phyloP scores from a whole-genome alignment of 495 filamentous ascomycete species.

The Lepraria neglecta region DNA sequence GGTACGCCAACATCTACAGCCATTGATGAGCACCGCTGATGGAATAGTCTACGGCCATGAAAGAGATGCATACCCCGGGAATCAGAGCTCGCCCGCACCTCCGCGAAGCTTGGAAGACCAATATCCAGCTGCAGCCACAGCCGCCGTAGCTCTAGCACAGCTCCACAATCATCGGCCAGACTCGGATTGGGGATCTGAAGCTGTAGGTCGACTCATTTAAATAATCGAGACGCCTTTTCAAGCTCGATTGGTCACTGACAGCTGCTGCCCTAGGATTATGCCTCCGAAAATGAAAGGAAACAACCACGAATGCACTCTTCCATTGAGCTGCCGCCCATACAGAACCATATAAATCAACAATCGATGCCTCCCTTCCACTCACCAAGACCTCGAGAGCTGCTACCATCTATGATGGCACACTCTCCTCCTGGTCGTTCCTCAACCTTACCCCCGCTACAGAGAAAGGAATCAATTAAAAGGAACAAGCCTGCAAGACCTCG shows the following conservation, averaged over 20 bases:
- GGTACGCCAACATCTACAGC: slow-evolving; percentile 18
- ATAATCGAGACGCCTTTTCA: neutral
- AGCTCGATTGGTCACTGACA: neutral
- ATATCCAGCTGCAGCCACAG: slow-evolving; percentile 63
- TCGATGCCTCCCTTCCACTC: slow-evolving; percentile 57
- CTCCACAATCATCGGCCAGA: slow-evolving; percentile 77
- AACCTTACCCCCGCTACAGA: slow-evolving; percentile 65
- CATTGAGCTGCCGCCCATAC: slow-evolving; percentile 69
- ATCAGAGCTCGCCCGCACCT: slow-evolving; percentile 64
- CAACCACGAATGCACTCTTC: slow-evolving; percentile 52
- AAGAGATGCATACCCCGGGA: slow-evolving; percentile 53
- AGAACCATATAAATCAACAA: slow-evolving; percentile 66
- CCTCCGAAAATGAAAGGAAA: slow-evolving; percentile 64
- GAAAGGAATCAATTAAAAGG: slow-evolving; percentile 43
- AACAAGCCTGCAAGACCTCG: slow-evolving; percentile 61
- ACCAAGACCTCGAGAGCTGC: slow-evolving; percentile 58
- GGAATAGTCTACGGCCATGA: slow-evolving; percentile 39
- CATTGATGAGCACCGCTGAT: slow-evolving; percentile 29
- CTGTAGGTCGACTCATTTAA: slow-evolving; percentile 48
- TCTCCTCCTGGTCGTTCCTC: slow-evolving; percentile 83
- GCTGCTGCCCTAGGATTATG: slow-evolving; percentile 51
- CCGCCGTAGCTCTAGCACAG: slow-evolving; percentile 80
- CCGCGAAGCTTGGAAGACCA: slow-evolving; percentile 68
- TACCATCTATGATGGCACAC: slow-evolving; percentile 71
- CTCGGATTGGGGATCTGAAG: slow-evolving; percentile 77